Conservation (phyloP, 768 basidiomycete species). For the Auricularia heimuer region DNA sequence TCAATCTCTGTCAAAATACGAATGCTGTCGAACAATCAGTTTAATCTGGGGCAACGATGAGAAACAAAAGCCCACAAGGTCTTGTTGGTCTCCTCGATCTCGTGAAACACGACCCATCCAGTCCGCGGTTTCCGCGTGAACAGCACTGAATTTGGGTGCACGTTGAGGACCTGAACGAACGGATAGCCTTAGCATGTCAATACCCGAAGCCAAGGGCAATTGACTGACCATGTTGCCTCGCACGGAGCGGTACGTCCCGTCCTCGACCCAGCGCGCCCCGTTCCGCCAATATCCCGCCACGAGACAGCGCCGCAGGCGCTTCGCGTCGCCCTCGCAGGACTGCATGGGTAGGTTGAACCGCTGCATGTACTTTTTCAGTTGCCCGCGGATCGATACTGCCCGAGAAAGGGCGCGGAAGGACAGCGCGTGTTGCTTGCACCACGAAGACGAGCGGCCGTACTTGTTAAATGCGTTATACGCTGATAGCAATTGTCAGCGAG, state of each 20-base stretch:
- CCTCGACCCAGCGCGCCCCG: slow-evolving; percentile 80
- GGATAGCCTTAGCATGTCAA: neutral
- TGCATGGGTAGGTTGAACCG: slow-evolving; percentile 74
- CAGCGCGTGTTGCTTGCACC: slow-evolving; percentile 88
- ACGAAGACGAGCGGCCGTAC: slow-evolving; percentile 75
- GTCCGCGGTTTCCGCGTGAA: slow-evolving; percentile 87
- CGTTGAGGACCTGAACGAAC: slow-evolving; percentile 56
- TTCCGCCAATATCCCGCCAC: slow-evolving; percentile 93
- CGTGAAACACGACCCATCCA: slow-evolving; percentile 92
- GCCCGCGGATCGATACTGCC: slow-evolving; percentile 88
- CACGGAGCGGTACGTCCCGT: slow-evolving; percentile 88
- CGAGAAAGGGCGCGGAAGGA: slow-evolving; percentile 92
- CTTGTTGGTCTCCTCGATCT: slow-evolving; percentile 94
- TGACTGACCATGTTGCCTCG: slow-evolving; percentile 67
- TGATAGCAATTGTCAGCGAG: slow-evolving; percentile 19
- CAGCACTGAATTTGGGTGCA: slow-evolving; percentile 88
- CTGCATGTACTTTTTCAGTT: slow-evolving; percentile 89
- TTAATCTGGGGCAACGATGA: neutral
- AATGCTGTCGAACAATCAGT: slow-evolving; percentile 43
- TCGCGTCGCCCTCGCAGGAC: slow-evolving; percentile 85
- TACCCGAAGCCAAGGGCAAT: neutral
- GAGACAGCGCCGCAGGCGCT: slow-evolving; percentile 75
- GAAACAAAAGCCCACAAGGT: slow-evolving; percentile 52
- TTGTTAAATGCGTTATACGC: slow-evolving; percentile 89
- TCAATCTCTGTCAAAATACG: slow-evolving; percentile 90